Evolutionary conservation across 2,329 filamentous ascomycete species (phyloP), one percentile per base, ranked within the genome.

Genomic region (Penicillium sp.): DNA sequence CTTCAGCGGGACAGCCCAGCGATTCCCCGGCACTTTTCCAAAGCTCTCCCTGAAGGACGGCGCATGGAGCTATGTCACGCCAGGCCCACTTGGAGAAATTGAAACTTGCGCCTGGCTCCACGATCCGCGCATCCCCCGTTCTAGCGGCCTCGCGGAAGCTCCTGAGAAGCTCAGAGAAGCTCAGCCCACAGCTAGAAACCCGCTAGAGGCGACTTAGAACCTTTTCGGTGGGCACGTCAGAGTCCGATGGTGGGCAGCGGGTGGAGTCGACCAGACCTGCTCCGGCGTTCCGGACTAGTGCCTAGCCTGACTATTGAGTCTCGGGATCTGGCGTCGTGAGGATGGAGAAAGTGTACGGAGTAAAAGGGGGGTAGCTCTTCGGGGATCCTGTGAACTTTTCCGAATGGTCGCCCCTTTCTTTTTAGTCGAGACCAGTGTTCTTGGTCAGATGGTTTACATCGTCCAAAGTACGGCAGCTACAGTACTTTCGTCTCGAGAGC

Each of bases 201-300:
- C 67, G 62, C 67, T 70, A 70, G 69, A 69, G 57, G 54, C 53
- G 57, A 58, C 54, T 59, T 65, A 60, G 68, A 69, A 70, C 56
- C 26, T 31, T 44, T 29, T 51, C 15, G 15, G 53, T 67, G 64
- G 67, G 58, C 63, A 63, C 63, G 55, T 67, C 60, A 63, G 49
- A 60, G 58, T 59, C 58, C 54, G 49, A 59, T 49, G 43, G 53
- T 51, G 29, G 46, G 35, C 46, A 51, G 41, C 25, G 26, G 53
- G 57, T 63, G 55, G 60, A 61, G 51, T 51, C 23, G 15, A 20
- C 31, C 27, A 18, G 46, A 49, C 47, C 47, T 55, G 45, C 51
- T 15, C 35, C 35, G 35, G 18, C 18, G 33, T n/a, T 18, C 23
- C 22, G 25, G 25, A 18, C 35, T 51, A 4, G 23, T 26, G 20